Evolutionary conservation across 176 grass and related monocot genomes (phyloP).

Genomic region (Tillandsia leiboldiana): DNA sequence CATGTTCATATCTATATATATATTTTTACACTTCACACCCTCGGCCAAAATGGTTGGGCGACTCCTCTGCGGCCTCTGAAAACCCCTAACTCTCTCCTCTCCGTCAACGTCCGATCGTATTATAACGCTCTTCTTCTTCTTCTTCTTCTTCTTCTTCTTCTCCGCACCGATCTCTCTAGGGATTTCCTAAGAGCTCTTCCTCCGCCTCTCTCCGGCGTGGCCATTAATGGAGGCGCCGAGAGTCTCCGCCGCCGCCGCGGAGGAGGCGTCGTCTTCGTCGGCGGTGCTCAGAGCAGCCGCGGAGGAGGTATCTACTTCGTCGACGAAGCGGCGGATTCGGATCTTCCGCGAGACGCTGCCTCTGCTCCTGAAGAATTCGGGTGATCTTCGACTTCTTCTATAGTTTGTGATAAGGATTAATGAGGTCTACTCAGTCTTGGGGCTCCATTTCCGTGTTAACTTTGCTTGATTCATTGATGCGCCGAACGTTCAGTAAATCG

Average conservation of each 20-base stretch:
- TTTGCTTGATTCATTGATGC: no score
- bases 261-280: constrained; percentile 61
- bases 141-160: neutral
- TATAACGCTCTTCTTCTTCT: no score
- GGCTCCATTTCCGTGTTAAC: no score
- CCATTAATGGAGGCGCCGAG: constrained; percentile 47
- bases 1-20: neutral
- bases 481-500: no score
- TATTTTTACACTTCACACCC: neutral
- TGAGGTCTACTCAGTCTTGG: neutral
- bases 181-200: neutral
- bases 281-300: constrained; percentile 59
- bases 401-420: neutral
- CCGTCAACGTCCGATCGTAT: no score
- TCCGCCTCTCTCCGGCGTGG: constrained; percentile 21
- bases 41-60: neutral
- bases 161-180: neutral
- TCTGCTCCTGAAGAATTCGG: constrained; percentile 32
- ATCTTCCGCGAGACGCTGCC: constrained; percentile 61
- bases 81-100: constrained; percentile 22
- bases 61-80: neutral
- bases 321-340: constrained; percentile 59
- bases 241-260: constrained; percentile 39
- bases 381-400: neutral
- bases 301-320: constrained; percentile 58